A percentile compares a stretch with the other conserved stretches of the same genome.
Conservation (phyloP, 2,329 filamentous ascomycete species). For the Leptodontidium sp. region DNA sequence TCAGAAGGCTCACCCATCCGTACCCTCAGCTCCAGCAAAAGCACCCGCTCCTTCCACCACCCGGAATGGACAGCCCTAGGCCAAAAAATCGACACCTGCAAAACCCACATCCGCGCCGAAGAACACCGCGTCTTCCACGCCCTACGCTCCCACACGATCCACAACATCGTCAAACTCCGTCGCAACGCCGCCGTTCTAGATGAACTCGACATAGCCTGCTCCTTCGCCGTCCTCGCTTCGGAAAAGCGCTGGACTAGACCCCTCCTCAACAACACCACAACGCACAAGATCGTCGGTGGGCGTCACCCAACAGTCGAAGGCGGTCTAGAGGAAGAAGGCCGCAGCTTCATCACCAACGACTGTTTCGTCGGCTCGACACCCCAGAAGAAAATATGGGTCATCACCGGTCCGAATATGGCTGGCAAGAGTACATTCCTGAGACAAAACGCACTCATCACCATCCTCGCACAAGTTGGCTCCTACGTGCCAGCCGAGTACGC, state of each 20-base stretch:
- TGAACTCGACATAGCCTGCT: constrained; percentile 89
- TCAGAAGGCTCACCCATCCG: constrained; percentile 46
- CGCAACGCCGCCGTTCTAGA: constrained; percentile 92
- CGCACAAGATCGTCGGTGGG: constrained; percentile 83
- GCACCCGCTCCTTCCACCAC: constrained; percentile 84
- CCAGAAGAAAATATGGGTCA: constrained; percentile 65
- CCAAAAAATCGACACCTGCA: constrained; percentile 78
- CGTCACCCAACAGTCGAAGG: constrained; percentile 92
- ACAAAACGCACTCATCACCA: constrained; percentile 93
- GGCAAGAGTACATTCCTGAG: constrained; percentile 96
- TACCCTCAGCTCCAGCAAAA: constrained; percentile 81
- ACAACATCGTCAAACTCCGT: constrained; percentile 84
- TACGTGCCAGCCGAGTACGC: constrained; percentile 92
- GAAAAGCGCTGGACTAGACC: constrained; percentile 81
- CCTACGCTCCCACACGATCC: constrained; percentile 78
- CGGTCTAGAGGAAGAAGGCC: constrained; percentile 79
- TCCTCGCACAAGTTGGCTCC: constrained; percentile 90
- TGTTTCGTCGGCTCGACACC: constrained; percentile 76
- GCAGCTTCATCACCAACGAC: constrained; percentile 85
- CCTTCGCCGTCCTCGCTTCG: constrained; percentile 80
- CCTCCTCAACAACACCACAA: constrained; percentile 67
- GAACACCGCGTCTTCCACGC: constrained; percentile 81
- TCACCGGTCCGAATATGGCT: constrained; percentile 96
- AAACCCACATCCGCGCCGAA: constrained; percentile 80
- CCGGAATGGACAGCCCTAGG: constrained; percentile 87